A percentile compares a stretch with the other conserved stretches of the same genome.
phyloP scores from a whole-genome alignment of 345 rosid genomes.

The Ricinus communis region DNA sequence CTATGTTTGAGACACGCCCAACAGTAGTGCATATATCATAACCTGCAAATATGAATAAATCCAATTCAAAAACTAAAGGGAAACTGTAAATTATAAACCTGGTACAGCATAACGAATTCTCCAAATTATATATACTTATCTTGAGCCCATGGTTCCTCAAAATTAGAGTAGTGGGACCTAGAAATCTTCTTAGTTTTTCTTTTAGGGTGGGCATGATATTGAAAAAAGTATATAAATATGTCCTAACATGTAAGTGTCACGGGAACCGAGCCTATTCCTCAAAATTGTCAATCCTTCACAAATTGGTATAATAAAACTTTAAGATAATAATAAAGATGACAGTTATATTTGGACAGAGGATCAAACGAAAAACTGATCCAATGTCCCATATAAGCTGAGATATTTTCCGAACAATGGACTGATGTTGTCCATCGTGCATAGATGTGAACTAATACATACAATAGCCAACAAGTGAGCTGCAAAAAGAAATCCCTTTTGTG shows the following conservation, averaged over 20 bases:
- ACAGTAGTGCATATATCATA: slow-evolving; percentile 76
- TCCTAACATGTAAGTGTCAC: no score
- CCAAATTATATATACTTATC: background rate
- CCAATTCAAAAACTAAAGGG: slow-evolving; percentile 11
- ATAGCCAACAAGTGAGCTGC: background rate
- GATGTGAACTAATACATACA: background rate
- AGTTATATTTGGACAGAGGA: no score
- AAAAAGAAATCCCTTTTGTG: background rate
- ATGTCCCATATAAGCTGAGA: background rate
- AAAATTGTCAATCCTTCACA: background rate
- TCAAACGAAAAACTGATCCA: background rate
- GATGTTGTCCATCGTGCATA: background rate
- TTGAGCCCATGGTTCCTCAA: background rate
- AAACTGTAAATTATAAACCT: background rate
- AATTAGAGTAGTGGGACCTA: background rate
- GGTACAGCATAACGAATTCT: slow-evolving; percentile 1
- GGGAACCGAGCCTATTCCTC: no score
- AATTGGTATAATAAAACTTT: no score
- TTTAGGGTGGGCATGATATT: background rate
- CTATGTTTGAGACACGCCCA: slow-evolving; percentile 60
- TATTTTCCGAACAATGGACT: background rate
- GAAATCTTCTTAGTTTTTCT: background rate
- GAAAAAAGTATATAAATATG: no score
- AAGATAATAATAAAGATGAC: no score
- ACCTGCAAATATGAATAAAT: slow-evolving; percentile 49